Evolutionary conservation across 345 rosid species (phyloP).

Genomic region (Populus tremula): DNA sequence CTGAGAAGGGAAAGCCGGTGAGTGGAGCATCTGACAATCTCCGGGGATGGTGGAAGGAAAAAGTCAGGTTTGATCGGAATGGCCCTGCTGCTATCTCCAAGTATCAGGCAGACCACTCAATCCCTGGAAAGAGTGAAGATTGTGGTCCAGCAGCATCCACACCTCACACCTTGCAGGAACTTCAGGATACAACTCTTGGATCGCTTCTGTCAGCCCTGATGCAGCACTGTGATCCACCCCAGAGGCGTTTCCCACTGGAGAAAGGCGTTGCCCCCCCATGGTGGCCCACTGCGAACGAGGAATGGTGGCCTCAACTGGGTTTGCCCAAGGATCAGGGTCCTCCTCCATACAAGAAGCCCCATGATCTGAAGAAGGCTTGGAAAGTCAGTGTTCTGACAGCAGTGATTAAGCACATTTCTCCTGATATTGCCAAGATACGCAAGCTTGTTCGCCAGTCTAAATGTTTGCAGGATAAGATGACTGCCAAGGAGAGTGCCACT

Average conservation of each 20-base stretch:
- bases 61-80: slow-evolving; percentile 74
- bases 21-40: slow-evolving; percentile 88
- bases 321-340: slow-evolving; percentile 60
- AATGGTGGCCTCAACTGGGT: slow-evolving; percentile 76
- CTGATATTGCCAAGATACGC: slow-evolving; percentile 67
- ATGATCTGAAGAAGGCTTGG: slow-evolving; percentile 85
- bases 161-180: slow-evolving; percentile 63
- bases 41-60: slow-evolving; percentile 94
- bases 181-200: slow-evolving; percentile 81
- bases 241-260: slow-evolving; percentile 79
- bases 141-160: slow-evolving; percentile 35
- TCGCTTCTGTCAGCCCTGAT: slow-evolving; percentile 75
- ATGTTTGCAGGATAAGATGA: slow-evolving; percentile 88
- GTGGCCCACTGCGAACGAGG: slow-evolving; percentile 81
- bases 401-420: slow-evolving; percentile 78
- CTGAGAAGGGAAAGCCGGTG: slow-evolving; percentile 85
- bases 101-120: slow-evolving; percentile 48
- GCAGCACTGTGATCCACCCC: slow-evolving; percentile 87
- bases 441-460: slow-evolving; percentile 83
- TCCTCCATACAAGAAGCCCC: slow-evolving; percentile 81
- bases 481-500: slow-evolving; percentile 82
- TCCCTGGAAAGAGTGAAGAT: slow-evolving; percentile 44
- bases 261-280: slow-evolving; percentile 81
- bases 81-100: slow-evolving; percentile 81
- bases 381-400: slow-evolving; percentile 76